Evolutionary conservation across 805 yeast genomes (phyloP).

Genomic region (Teunomyces cretensis): DNA sequence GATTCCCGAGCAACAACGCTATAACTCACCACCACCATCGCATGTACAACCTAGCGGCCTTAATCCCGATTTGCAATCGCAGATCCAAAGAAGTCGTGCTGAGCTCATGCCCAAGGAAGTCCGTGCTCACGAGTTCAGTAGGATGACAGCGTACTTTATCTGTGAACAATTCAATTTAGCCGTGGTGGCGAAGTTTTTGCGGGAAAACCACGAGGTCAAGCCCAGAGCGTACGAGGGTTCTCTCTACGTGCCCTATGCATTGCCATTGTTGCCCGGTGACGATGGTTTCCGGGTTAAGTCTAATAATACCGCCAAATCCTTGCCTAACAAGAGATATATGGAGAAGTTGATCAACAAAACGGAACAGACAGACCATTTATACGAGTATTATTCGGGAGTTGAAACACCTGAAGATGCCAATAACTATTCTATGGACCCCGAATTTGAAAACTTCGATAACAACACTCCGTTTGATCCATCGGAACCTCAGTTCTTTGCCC

Average conservation of each 20-base stretch:
- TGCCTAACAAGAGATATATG: constrained; percentile 52
- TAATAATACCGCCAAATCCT: constrained; percentile 49
- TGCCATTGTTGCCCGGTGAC: constrained; percentile 83
- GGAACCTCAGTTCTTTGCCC: constrained; percentile 87
- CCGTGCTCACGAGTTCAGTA: constrained; percentile 62
- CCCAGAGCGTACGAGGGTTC: constrained; percentile 91
- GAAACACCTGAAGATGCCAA: constrained; percentile 61
- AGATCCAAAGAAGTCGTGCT: constrained; percentile 46
- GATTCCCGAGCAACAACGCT: constrained; percentile 63
- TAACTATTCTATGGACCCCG: constrained; percentile 48
- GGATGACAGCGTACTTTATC: constrained; percentile 90
- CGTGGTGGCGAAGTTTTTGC: constrained; percentile 61
- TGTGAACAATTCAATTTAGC: constrained; percentile 77
- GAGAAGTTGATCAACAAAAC: constrained; percentile 76
- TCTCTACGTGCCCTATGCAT: constrained; percentile 82
- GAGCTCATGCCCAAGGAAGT: constrained; percentile 60
- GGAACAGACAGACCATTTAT: constrained; percentile 88
- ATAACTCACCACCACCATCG: constrained; percentile 14
- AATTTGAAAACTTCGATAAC: constrained; percentile 37
- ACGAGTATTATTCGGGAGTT: constrained; percentile 83
- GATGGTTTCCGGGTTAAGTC: constrained; percentile 76
- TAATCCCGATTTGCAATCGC: constrained; percentile 21
- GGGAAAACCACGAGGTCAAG: constrained; percentile 72
- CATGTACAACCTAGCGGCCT: constrained; percentile 8
- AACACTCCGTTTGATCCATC: constrained; percentile 79